Conservation (phyloP, 1,139 yeast genomes). For the Spencermartinsiella ligniputridi region DNA sequence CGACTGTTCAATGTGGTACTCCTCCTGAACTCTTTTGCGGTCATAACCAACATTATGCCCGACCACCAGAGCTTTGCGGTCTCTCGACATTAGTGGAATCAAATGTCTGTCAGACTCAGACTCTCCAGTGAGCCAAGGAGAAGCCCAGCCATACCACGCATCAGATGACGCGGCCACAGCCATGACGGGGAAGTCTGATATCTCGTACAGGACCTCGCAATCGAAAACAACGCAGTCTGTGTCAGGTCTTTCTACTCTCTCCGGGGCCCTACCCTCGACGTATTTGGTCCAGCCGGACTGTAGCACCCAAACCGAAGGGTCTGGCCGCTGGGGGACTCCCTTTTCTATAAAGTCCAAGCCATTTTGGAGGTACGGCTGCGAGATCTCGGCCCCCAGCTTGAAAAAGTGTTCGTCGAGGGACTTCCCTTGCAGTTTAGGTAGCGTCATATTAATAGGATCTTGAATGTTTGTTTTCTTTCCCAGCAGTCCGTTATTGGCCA, state of each 20-base stretch:
- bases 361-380: constrained; percentile 57
- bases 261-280: constrained; percentile 47
- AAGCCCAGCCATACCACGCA: constrained; percentile 96
- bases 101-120: constrained; percentile 54
- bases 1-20: constrained; percentile 63
- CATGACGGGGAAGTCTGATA: constrained; percentile 68
- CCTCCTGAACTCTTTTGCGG: constrained; percentile 80
- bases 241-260: constrained; percentile 64
- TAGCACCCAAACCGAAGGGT: constrained; percentile 21
- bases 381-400: constrained; percentile 53
- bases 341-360: constrained; percentile 40
- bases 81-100: constrained; percentile 56
- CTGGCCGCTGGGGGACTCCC: constrained; percentile 46
- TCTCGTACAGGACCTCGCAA: constrained; percentile 79
- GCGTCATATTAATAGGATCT: constrained; percentile 55
- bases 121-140: constrained; percentile 68
- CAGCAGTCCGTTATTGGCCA: constrained; percentile 59
- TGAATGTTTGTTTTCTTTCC: constrained; percentile 72
- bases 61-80: constrained; percentile 45
- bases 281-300: constrained; percentile 83
- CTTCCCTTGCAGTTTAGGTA: constrained; percentile 69
- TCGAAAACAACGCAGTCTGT: constrained; percentile 74
- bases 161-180: constrained; percentile 74
- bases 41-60: constrained; percentile 94
- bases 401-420: constrained; percentile 82